phyloP scores from a whole-genome alignment of 306 rosid species.

The Pyrus communis region DNA sequence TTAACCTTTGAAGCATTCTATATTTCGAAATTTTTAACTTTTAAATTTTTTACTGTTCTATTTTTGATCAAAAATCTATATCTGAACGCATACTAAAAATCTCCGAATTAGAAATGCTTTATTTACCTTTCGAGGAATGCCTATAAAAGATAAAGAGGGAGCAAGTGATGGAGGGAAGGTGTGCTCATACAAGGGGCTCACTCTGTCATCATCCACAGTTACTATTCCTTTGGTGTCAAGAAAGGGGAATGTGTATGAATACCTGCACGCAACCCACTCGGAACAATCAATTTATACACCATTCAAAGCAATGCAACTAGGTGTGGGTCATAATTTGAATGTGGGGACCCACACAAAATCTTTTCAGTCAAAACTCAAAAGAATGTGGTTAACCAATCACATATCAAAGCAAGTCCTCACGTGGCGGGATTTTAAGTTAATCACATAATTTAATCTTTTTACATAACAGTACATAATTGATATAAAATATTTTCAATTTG shows the following conservation, averaged over 20 bases:
- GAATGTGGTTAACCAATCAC: slow-evolving; percentile 30
- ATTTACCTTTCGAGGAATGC: slow-evolving; percentile 78
- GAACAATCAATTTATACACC: background rate
- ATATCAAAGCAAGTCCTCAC: background rate
- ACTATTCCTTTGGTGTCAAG: slow-evolving; percentile 96
- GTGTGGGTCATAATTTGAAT: slow-evolving; percentile 11
- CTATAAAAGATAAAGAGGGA: slow-evolving; percentile 82
- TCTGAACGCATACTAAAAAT: background rate
- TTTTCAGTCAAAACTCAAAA: background rate
- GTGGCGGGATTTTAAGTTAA: background rate
- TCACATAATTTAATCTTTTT: too few species aligned
- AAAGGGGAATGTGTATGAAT: slow-evolving; percentile 85
- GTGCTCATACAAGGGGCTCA: slow-evolving; percentile 92
- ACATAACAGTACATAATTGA: too few species aligned
- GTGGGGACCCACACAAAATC: slow-evolving; percentile 27
- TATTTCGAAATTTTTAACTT: too few species aligned
- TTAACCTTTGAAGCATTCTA: too few species aligned
- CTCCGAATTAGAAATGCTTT: background rate
- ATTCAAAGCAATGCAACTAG: background rate
- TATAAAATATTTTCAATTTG: too few species aligned
- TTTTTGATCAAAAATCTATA: too few species aligned
- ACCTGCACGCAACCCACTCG: slow-evolving; percentile 44
- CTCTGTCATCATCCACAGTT: slow-evolving; percentile 76
- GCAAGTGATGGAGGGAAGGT: slow-evolving; percentile 93
- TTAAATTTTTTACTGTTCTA: too few species aligned